Evolutionary conservation across 2,329 filamentous ascomycete species (phyloP).

Genomic region (Cryoendolithus antarcticus): DNA sequence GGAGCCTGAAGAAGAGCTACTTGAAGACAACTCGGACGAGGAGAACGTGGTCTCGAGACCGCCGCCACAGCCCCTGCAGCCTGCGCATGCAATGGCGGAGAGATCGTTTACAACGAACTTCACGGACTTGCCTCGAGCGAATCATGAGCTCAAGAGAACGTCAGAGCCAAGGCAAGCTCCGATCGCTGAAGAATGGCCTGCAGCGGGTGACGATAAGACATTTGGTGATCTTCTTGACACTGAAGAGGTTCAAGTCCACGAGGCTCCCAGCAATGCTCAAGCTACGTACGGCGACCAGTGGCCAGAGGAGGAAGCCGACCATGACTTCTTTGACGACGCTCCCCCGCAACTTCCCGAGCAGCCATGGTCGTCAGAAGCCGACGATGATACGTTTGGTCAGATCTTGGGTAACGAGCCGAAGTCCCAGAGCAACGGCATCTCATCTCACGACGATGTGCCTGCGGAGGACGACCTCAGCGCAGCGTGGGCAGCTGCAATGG

Average conservation of each 20-base stretch:
- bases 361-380: slow-evolving; percentile 4
- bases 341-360: neutral
- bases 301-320: neutral
- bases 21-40: neutral
- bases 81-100: slow-evolving; percentile 8
- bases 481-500: slow-evolving; percentile 74
- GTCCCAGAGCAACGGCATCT: neutral
- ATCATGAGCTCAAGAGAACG: slow-evolving; percentile 2
- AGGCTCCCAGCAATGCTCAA: too few species aligned
- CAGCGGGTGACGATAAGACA: slow-evolving; percentile 19
- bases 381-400: slow-evolving; percentile 12
- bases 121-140: slow-evolving; percentile 12
- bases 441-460: neutral
- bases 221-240: slow-evolving; percentile 19
- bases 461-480: slow-evolving; percentile 56
- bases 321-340: too few species aligned
- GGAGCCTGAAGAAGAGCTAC: neutral
- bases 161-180: neutral
- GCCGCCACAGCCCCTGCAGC: neutral
- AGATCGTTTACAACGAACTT: slow-evolving; percentile 23
- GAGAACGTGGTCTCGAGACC: neutral
- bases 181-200: slow-evolving; percentile 14
- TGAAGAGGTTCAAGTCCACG: too few species aligned
- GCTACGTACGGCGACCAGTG: too few species aligned
- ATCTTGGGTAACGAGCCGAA: slow-evolving; percentile 6